Conservation (phyloP, 1,139 yeast genomes). For the Nakaseomyces kungkrabaensis region DNA sequence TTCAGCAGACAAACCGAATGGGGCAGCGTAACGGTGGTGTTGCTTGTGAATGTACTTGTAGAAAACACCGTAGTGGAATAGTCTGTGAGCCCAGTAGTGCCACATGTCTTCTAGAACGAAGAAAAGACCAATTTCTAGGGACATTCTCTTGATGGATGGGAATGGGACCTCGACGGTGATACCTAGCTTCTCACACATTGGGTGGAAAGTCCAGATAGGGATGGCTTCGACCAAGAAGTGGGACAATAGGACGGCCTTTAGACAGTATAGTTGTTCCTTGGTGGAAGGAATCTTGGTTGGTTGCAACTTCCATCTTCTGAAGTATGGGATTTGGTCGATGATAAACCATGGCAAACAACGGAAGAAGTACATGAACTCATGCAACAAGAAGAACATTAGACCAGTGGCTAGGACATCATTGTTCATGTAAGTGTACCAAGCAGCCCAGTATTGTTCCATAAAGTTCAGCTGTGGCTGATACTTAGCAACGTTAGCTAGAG, state of each 20-base stretch:
- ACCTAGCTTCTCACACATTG: slow-evolving; percentile 68
- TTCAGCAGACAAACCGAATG: slow-evolving; percentile 92
- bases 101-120: slow-evolving; percentile 84
- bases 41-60: slow-evolving; percentile 90
- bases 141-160: slow-evolving; percentile 52
- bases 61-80: slow-evolving; percentile 74
- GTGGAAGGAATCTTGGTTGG: slow-evolving; percentile 66
- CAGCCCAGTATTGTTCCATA: slow-evolving; percentile 64
- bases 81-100: slow-evolving; percentile 93
- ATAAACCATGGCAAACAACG: slow-evolving; percentile 80
- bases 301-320: slow-evolving; percentile 72
- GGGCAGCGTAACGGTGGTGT: slow-evolving; percentile 95
- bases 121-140: slow-evolving; percentile 58
- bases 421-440: slow-evolving; percentile 62
- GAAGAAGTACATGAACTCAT: slow-evolving; percentile 75
- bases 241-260: slow-evolving; percentile 69
- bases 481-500: slow-evolving; percentile 30
- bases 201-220: slow-evolving; percentile 95
- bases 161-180: slow-evolving; percentile 74
- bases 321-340: slow-evolving; percentile 65
- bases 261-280: slow-evolving; percentile 85
- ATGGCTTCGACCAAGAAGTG: slow-evolving; percentile 88
- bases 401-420: slow-evolving; percentile 83
- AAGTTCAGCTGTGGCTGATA: slow-evolving; percentile 35
- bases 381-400: slow-evolving; percentile 57